Base-by-base conservation (phyloP, 768 basidiomycete species). In the Artomyces pyxidatus region DNA sequence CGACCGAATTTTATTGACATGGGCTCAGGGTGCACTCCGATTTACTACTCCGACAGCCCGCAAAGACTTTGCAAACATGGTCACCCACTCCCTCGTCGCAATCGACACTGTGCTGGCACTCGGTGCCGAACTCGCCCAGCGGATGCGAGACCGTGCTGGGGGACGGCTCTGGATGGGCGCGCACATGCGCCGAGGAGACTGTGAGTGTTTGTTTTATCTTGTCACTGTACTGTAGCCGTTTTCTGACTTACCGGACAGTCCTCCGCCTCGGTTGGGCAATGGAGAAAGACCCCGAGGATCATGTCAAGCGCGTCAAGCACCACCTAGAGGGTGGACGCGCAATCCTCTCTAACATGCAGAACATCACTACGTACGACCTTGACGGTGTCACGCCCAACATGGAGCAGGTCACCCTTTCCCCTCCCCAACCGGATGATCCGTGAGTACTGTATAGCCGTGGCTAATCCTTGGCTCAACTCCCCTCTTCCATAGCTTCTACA, bases 101-200 rank as follows among this genome's bases (percentile, higher is more conserved):
- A 30, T 50, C 11, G 35, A 26, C 14, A 35, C 63, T n/a, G 52
- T 50, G 16, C 57, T 68, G 16, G 59, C 58, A 21, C 54, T 72
- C 14, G 65, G 66, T 1, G 58, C 56, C 3, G 35, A 35, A 4
- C 63, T 72, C 52, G 65, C 63, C 16, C 35, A 40, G 29, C 64
- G 64, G 42, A 70, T 72, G 65, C 56, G 45, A 4, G 53, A 59
- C 11, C 39, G 55, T 25, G 60, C 58, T 2, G 63, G 44, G 0
- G 69, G 67, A 14, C 61, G 68, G 6, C 59, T 65, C 56, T 71
- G 70, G 71, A 67, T 71, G 67, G 65, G 60, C 11, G 68, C 64
- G 6, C 70, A 71, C 39, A 72, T 72, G 71, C 69, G 70, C 17
- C 67, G 70, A 22, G 70, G 70, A 40, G 70, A 71, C 39, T 71